These are phyloP conservation scores for Cochlearia excelsa DNA, from an alignment of 345 rosid species.

Conservation along the genomic window DNA sequence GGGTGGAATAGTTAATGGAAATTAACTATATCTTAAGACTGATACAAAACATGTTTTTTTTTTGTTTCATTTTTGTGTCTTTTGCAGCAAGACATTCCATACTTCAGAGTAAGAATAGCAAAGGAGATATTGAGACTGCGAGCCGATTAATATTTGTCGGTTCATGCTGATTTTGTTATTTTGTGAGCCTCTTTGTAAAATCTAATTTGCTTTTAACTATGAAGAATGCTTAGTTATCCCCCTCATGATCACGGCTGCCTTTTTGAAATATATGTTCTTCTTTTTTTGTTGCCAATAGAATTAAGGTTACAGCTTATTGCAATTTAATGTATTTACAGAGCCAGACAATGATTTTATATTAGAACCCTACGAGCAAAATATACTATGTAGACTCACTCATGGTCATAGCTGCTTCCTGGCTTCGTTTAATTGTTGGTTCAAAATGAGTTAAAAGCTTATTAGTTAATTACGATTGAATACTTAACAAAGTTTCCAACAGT, in stretches of 20 bases:
- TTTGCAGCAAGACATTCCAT: constrained; percentile 74
- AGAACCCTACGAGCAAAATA: not conserved
- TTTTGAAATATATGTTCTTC: not conserved
- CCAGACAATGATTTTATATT: not conserved
- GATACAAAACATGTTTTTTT: not conserved
- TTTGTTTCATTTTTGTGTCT: not conserved
- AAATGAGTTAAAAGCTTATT: no score
- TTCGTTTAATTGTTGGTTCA: no score
- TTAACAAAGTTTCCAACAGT: not conserved
- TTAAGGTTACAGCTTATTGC: no score
- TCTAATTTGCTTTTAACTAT: constrained; percentile 6
- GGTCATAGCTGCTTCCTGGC: no score
- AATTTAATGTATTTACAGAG: not conserved
- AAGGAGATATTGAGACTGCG: constrained; percentile 75
- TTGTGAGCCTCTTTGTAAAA: not conserved
- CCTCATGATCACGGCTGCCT: not conserved
- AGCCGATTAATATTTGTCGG: constrained; percentile 49
- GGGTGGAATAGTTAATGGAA: not conserved
- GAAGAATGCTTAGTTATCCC: not conserved
- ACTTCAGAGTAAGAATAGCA: constrained; percentile 82
- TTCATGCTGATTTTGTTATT: not conserved
- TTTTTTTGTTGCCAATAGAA: not conserved
- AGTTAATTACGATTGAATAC: no score
- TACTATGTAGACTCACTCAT: no score
- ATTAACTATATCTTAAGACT: no score